phyloP scores from a whole-genome alignment of 768 basidiomycete species.

The Suillus decipiens region DNA sequence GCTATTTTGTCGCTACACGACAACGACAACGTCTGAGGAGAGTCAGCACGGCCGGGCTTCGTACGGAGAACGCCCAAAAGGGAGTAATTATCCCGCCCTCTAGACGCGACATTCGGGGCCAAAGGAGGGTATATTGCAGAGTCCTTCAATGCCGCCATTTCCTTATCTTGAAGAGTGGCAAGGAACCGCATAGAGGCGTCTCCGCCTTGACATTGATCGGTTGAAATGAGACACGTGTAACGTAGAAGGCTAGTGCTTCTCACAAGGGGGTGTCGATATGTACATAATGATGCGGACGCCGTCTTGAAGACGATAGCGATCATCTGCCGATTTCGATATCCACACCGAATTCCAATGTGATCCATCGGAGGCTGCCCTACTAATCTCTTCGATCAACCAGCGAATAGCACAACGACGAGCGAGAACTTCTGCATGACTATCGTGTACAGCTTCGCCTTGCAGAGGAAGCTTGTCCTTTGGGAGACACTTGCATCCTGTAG shows the following conservation, averaged over 20 bases:
- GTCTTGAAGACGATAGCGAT: slow-evolving; percentile 46
- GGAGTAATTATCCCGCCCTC: slow-evolving; percentile 82
- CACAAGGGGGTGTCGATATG: slow-evolving; percentile 69
- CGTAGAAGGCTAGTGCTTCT: slow-evolving; percentile 41
- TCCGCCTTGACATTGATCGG: slow-evolving; percentile 61
- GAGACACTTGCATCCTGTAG: slow-evolving; percentile 86
- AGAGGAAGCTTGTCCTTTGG: slow-evolving; percentile 61
- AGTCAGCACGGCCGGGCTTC: slow-evolving; percentile 92
- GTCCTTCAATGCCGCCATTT: slow-evolving; percentile 71
- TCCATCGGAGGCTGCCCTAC: slow-evolving; percentile 17
- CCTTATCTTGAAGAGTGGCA: slow-evolving; percentile 70
- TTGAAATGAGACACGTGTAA: slow-evolving; percentile 35
- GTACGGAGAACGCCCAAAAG: slow-evolving; percentile 81
- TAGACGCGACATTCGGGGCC: slow-evolving; percentile 44
- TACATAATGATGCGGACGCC: slow-evolving; percentile 67
- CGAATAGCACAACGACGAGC: slow-evolving; percentile 76
- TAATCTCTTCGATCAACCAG: slow-evolving; percentile 79
- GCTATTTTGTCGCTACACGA: slow-evolving; percentile 97
- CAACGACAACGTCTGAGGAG: slow-evolving; percentile 80
- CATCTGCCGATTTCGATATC: slow-evolving; percentile 35
- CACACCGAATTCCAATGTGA: slow-evolving; percentile 45
- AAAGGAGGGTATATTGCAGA: slow-evolving; percentile 38
- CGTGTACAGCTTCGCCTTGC: slow-evolving; percentile 80
- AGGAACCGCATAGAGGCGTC: slow-evolving; percentile 86
- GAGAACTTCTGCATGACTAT: slow-evolving; percentile 91